These are phyloP conservation scores for Hygrocybe coccinea DNA, from an alignment of 768 basidiomycete genomes.

Conservation along the genomic window DNA sequence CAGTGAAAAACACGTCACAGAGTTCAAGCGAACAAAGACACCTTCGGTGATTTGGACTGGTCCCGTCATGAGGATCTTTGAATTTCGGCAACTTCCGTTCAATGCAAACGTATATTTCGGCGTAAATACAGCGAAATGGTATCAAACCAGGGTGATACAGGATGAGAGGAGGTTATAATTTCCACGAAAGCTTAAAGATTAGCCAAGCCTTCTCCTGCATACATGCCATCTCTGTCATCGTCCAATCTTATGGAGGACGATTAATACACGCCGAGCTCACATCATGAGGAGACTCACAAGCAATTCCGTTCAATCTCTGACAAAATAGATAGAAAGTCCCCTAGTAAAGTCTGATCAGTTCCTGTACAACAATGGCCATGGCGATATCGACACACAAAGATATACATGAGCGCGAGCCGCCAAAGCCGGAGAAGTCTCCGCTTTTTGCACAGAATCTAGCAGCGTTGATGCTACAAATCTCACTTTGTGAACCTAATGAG, in stretches of 20 bases:
- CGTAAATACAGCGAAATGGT: no score
- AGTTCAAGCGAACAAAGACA: not conserved
- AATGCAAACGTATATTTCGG: no score
- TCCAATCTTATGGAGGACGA: constrained; percentile 44
- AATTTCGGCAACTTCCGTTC: no score
- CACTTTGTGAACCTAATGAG: constrained; percentile 77
- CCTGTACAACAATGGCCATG: constrained; percentile 1
- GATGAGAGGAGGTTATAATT: no score
- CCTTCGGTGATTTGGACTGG: constrained; percentile 10
- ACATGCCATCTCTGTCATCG: constrained; percentile 57
- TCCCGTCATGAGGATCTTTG: no score
- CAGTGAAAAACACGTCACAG: not conserved
- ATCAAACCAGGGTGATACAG: no score
- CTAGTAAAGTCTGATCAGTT: constrained; percentile 34
- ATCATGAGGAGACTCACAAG: constrained; percentile 45
- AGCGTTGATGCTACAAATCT: constrained; percentile 89
- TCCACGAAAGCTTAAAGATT: constrained; percentile 10
- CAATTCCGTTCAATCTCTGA: constrained; percentile 92
- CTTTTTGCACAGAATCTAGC: constrained; percentile 77
- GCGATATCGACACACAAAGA: constrained; percentile 53
- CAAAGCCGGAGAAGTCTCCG: constrained; percentile 71
- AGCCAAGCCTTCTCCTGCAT: constrained; percentile 47
- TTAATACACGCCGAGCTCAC: constrained; percentile 4
- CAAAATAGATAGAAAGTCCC: constrained; percentile 89
- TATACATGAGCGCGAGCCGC: constrained; percentile 84